phyloP scores from a whole-genome alignment of 2,329 filamentous ascomycete genomes.

The Apiospora hydei region DNA sequence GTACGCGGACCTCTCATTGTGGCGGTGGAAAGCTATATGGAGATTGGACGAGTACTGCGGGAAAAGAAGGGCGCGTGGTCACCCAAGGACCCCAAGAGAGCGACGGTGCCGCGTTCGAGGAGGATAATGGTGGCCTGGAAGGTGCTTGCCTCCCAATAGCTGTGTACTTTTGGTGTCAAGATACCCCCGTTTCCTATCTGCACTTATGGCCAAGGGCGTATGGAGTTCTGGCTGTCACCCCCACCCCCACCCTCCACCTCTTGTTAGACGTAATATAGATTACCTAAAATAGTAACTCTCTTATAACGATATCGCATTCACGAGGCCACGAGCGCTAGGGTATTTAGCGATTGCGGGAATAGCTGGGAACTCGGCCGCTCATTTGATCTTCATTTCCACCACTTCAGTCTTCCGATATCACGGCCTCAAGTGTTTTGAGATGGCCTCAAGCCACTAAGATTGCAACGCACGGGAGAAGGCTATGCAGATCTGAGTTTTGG shows the following conservation, averaged over 20 bases:
- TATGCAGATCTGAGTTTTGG: background rate
- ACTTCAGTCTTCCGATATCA: background rate
- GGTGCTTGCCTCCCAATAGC: conserved; percentile 32
- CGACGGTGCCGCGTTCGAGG: conserved; percentile 40
- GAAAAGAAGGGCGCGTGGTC: conserved; percentile 39
- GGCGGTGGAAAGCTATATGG: conserved; percentile 78
- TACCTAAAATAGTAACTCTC: conserved; percentile 13
- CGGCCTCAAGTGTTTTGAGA: background rate
- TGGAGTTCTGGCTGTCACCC: background rate
- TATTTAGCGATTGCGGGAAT: conserved; percentile 1
- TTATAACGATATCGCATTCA: background rate
- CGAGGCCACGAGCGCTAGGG: background rate
- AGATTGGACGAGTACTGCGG: conserved; percentile 71
- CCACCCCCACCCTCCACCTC: background rate
- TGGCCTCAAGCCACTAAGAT: background rate
- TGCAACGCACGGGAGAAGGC: no score
- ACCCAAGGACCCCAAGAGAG: conserved; percentile 35
- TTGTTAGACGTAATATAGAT: conserved; percentile 1
- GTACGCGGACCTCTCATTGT: conserved; percentile 70
- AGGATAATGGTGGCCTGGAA: conserved; percentile 44
- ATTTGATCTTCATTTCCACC: background rate
- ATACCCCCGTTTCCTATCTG: conserved; percentile 14
- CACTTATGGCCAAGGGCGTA: background rate
- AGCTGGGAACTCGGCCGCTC: background rate
- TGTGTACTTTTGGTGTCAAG: conserved; percentile 9